Conservation (phyloP, 495 filamentous ascomycete genomes). For the Achaetomiella virescens region DNA sequence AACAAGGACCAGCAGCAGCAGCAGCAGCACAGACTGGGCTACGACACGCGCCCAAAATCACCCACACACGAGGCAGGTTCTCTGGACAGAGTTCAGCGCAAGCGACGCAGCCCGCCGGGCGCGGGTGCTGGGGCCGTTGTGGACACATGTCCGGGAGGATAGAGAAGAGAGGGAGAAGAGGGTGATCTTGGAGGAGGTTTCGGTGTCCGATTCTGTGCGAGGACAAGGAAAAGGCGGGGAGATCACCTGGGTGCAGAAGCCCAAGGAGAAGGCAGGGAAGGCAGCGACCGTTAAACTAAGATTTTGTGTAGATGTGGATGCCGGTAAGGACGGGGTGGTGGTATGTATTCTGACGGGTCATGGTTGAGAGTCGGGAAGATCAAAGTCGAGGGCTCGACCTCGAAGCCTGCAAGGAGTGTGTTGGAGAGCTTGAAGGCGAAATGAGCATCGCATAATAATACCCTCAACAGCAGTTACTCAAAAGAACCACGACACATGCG, state of each 20-base stretch:
- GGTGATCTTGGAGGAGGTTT: constrained; percentile 21
- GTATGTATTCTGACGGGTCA: constrained; percentile 2
- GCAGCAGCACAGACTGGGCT: not conserved
- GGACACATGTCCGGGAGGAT: constrained; percentile 13
- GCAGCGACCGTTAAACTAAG: not conserved
- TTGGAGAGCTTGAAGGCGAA: not conserved
- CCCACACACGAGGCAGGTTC: constrained; percentile 27
- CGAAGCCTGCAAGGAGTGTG: constrained; percentile 4
- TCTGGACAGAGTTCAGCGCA: constrained; percentile 15
- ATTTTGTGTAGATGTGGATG: not conserved
- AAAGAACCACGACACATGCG: not conserved
- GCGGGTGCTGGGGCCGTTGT: constrained; percentile 17
- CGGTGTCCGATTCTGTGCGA: not conserved
- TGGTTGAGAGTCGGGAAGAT: constrained; percentile 22
- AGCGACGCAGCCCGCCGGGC: not conserved
- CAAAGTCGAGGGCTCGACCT: constrained; percentile 30
- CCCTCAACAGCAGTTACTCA: not conserved
- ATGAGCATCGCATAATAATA: not conserved
- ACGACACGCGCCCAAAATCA: constrained; percentile 37
- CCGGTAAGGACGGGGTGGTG: not conserved
- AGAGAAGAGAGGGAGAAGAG: constrained; percentile 7
- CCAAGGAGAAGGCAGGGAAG: not conserved
- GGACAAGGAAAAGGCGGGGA: not conserved
- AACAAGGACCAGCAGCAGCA: not conserved
- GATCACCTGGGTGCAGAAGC: not conserved